Evolutionary conservation across 805 yeast species (phyloP), one percentile per base, ranked within the genome.

Genomic region (Metschnikowia corniflorae): DNA sequence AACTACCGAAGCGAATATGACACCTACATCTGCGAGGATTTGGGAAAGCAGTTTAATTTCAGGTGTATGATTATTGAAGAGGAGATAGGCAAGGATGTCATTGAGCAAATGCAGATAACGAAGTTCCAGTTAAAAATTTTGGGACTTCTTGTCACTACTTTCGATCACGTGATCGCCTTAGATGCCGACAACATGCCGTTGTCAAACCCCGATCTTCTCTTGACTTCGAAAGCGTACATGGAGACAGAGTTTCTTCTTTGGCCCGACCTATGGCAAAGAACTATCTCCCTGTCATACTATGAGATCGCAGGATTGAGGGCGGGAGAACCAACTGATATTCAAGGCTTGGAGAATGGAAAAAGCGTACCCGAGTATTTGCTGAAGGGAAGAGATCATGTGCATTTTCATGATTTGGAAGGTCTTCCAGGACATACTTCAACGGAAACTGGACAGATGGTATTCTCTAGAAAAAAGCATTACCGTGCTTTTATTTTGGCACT

Each of bases 181-280:
- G 70, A 64, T 41, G 55, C 65, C 2, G 67, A 61, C 41, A 61
- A 55, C 37, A 49, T 61, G 44, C 59, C 67, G 1, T 44, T 63
- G 22, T 51, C 49, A 23, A 60, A 60, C 29, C 54, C 61, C 2
- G 68, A 61, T 35, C 32, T 35, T 3, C 43, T 62, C 14, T 33
- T 64, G 8, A 35, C 47, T 22, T 28, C 54, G 10, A 54, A 53
- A 22, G 54, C 59, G 6, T 63, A 47, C 38, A 31, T 53, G 17
- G 31, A 51, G 12, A 49, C 59, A 1, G 53, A 54, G 17, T 61
- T 57, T 44, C 35, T 64, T 10, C 36, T 64, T 28, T 64, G 68
- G 67, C 70, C 68, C 1, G 65, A 62, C 38, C 40, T 54, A 24
- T 60, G 65, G 65, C 63, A 57, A 22, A 57, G 57, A 43, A 51